Base-by-base conservation (phyloP, 2,329 filamentous ascomycete species). In the Atkinsonella hypoxylon region DNA sequence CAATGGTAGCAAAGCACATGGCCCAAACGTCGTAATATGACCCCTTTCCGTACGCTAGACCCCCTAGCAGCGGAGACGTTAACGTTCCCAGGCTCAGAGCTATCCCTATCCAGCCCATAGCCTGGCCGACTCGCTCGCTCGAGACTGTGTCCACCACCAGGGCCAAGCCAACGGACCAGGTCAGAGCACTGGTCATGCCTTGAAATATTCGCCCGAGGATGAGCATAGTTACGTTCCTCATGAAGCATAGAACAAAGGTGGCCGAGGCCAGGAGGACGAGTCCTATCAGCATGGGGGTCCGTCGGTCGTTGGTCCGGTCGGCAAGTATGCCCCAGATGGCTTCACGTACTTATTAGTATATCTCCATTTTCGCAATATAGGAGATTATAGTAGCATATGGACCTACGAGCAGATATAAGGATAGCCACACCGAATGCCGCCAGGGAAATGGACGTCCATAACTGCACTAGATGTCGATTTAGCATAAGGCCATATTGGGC, bases 81-180 rank as follows among this genome's bases (percentile, higher is more conserved):
- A 67, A 52, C 38, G 64, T 60, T 20, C 61, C 64, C n/a, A 64
- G 48, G 46, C 64, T 65, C n/a, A 59, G 58, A 4, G 63, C 58
- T 50, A 60, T 62, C 41, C 64, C 63, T 17, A 66, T 58, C 61
- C 63, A 66, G 2, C 65, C 65, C 53, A 61, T 64, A 15, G 63
- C 63, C 43, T 56, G 58, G 12, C 65, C 65, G 15, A 67, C 50
- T 26, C 62, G 58, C 6, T 59, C 61, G 9, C 53, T 55, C 32
- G 65, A 59, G 8, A 66, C 64, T 3, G 62, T 62, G 43, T 67
- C 65, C 22, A 66, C 61, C 45, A 67, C 61, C 8, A 67, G 61
- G 10, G 65, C 64, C 26, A 67, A 56, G 3, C 65, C 65, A 22
- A 67, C 65, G 15, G 64, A 66, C 65, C 65, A 67, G 6, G 64